Conservation (phyloP, 768 basidiomycete species). For the Trametes punicea region DNA sequence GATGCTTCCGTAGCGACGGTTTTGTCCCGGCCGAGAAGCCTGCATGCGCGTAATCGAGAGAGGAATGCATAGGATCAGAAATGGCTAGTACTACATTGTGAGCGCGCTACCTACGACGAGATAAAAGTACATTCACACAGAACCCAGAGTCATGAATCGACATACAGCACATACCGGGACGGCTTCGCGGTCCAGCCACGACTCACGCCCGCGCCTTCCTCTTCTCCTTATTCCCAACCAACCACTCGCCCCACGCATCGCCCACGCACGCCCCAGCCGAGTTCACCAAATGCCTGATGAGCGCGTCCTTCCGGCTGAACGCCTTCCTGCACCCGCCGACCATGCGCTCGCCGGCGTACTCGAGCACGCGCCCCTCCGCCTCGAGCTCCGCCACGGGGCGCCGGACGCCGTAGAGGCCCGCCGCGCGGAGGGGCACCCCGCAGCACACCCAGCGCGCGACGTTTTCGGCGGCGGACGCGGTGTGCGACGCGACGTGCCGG, state of each 20-base stretch:
- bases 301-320: slow-evolving; percentile 21
- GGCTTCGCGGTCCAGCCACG: background rate
- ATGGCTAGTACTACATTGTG: too few relatives aligned
- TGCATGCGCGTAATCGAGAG: too few relatives aligned
- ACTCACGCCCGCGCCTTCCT: background rate
- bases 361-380: background rate
- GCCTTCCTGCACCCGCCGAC: slow-evolving; percentile 20
- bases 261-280: background rate
- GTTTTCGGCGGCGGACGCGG: background rate
- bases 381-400: too few relatives aligned
- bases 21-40: too few relatives aligned
- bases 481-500: slow-evolving; percentile 23
- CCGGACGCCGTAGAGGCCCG: background rate
- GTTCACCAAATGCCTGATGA: slow-evolving; percentile 15
- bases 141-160: too few relatives aligned
- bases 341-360: slow-evolving; percentile 15
- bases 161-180: too few relatives aligned
- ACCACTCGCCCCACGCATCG: background rate
- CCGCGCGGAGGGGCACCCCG: slow-evolving; percentile 16
- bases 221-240: background rate
- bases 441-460: slow-evolving; percentile 17
- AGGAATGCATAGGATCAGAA: too few relatives aligned
- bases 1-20: background rate
- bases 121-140: background rate
- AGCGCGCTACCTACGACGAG: too few relatives aligned